Percentiles rank a stretch among this genome's conserved stretches.
Evolutionary conservation across 1,139 yeast genomes (phyloP).

Genomic region (Suhomyces taliae): DNA sequence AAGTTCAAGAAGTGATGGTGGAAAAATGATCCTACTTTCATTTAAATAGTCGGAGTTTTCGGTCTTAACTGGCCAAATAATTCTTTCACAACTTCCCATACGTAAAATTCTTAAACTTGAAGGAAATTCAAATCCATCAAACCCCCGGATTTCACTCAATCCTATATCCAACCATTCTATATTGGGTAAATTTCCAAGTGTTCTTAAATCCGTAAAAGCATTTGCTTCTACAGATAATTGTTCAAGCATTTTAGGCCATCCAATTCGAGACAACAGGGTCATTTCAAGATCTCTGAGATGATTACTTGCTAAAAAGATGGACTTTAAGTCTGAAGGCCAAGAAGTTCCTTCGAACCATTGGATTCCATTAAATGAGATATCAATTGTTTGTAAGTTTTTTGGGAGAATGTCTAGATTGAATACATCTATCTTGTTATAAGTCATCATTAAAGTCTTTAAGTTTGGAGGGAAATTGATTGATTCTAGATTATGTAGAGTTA

Average conservation of each 20-base stretch:
- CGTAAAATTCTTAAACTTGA: slow-evolving; percentile 15
- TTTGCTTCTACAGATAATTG: slow-evolving; percentile 29
- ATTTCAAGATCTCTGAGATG: slow-evolving; percentile 22
- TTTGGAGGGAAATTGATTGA: slow-evolving; percentile 20
- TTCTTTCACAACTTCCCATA: slow-evolving; percentile 15
- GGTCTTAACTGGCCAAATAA: slow-evolving; percentile 8
- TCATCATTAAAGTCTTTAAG: slow-evolving; percentile 35
- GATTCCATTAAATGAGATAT: slow-evolving; percentile 27
- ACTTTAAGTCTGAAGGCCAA: slow-evolving; percentile 31
- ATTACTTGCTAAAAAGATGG: slow-evolving; percentile 29
- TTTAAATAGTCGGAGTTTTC: not conserved
- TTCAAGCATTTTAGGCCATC: slow-evolving; percentile 28
- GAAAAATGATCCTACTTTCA: slow-evolving; percentile 18
- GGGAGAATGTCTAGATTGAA: slow-evolving; percentile 28
- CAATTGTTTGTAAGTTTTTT: slow-evolving; percentile 27
- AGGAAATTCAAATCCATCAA: slow-evolving; percentile 13
- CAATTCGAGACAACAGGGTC: slow-evolving; percentile 14
- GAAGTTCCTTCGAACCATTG: slow-evolving; percentile 14
- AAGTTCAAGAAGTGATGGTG: slow-evolving; percentile 17
- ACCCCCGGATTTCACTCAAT: not conserved
- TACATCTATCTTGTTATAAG: slow-evolving; percentile 27
- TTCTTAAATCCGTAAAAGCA: slow-evolving; percentile 20
- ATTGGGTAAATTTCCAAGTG: slow-evolving; percentile 24
- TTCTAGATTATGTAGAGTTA: slow-evolving; percentile 16
- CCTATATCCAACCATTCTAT: slow-evolving; percentile 5